Base-by-base conservation (phyloP, 352 stramenopile genomes). In the Albugo laibachii region DNA sequence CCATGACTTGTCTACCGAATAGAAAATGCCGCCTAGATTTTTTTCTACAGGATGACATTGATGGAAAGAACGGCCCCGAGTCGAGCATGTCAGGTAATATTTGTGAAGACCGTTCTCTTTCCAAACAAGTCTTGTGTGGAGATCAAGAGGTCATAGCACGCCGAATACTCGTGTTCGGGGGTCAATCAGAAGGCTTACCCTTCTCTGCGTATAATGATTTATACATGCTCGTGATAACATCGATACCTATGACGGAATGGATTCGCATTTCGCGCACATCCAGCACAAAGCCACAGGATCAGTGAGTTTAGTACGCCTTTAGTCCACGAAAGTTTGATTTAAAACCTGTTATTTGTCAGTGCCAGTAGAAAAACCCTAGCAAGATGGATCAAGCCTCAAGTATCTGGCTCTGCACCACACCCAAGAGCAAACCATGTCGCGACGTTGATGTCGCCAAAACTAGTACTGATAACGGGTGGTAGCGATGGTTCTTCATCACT, bases 181-280 rank as follows among this genome's bases (percentile, higher is more conserved):
- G 73, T 0, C 73, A 83, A 48, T 66, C 61, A 0, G 73, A 86
- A 48, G 61, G 64, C 14, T 80, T 81, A 15, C 69, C 66, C 13
- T 82, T 82, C 48, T 61, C 80, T 15, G 57, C 66, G 0, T 83
- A 78, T 47, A 78, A 77, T 12, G 70, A 83, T 49, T 56, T 83
- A 12, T 46, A 71, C 42, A 15, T 79, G 31, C 51, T 80, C 18
- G 63, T 59, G 45, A 61, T 78, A 24, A 31, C 24, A 31, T 31
- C 24, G 24, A 31, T 31, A 31, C 24, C 24, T 50, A 40, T 40
- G 16, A 24, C 46, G 13, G 35, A 15, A 41, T 24, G 11, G 2
- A 41, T 20, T 37, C 4, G 10, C 27, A 39, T n/a, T 2, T 13
- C 27, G 11, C 27, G 24, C 1, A 20, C 15, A 48, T 11, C 3